Conservation (phyloP, 2,329 filamentous ascomycete genomes). For the Cordyceps javanica region DNA sequence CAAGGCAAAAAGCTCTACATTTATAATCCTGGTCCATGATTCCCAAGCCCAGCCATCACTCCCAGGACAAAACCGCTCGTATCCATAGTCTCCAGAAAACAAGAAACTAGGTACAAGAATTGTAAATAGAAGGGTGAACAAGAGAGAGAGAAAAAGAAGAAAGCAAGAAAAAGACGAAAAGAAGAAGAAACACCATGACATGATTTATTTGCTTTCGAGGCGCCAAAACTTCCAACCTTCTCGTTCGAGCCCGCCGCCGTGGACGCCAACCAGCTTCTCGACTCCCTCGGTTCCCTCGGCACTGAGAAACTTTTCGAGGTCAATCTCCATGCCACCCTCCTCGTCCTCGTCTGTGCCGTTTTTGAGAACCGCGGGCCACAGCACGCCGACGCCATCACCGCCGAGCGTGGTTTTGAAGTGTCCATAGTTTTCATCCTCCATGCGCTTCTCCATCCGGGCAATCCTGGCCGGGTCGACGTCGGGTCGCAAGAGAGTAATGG, state of each 20-base stretch:
- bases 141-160: too few species aligned
- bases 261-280: conserved; percentile 78
- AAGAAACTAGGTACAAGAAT: too few species aligned
- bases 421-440: conserved; percentile 67
- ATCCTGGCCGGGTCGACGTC: conserved; percentile 52
- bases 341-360: conserved; percentile 74
- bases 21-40: too few species aligned
- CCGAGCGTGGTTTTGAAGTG: conserved; percentile 87
- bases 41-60: too few species aligned
- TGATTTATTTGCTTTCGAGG: conserved; percentile 41
- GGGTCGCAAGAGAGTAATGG: conserved; percentile 81
- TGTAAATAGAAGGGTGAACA: not conserved
- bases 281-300: conserved; percentile 81
- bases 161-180: not conserved
- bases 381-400: conserved; percentile 86
- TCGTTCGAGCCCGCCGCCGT: conserved; percentile 58
- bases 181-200: not conserved
- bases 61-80: too few species aligned
- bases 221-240: conserved; percentile 88
- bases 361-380: conserved; percentile 87
- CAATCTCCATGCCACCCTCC: conserved; percentile 85
- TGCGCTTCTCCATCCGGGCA: conserved; percentile 55
- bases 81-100: too few species aligned
- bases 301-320: conserved; percentile 74
- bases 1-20: too few species aligned